Evolutionary conservation across 2,329 filamentous ascomycete species (phyloP), one percentile per base, ranked within the genome.

Genomic region (Pseudogymnoascus sp.): DNA sequence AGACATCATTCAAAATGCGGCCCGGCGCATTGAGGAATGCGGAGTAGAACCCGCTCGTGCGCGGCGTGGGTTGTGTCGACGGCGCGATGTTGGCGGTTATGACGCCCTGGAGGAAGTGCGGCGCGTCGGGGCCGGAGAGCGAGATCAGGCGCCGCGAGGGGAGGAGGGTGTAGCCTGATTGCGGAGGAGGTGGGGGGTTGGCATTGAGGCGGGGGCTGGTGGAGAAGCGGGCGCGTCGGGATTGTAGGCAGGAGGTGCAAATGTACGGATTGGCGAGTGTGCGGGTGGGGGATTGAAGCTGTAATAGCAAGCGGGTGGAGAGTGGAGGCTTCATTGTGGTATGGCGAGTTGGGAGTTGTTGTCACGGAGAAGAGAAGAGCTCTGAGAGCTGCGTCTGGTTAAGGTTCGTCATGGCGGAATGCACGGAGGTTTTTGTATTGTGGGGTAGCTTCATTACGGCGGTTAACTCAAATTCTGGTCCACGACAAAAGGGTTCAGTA

Each of bases 11-110:
- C 46, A 97, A 79, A 8, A 99, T 83, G 63, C 93, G 85, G 43
- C 95, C 95, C 65, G 86, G 85, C 6, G 93, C 91, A 68, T 89
- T 96, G 43, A 99, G 81, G 71, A 99, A 96, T 0, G 87, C 91
- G 6, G 89, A 82, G 76, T 96, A 98, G 74, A 89, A 87, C 3
- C 86, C 88, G 0, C 78, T 76, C 3, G 68, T 70, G 24, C 75
- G 75, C 2, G 76, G 64, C 7, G 64, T 65, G 68, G 63, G 12
- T 11, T 53, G 43, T 3, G 50, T 56, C 60, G 75, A 72, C 6
- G 78, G 70, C 0, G 82, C 76, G 61, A 84, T 75, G 66, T 91
- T 83, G 66, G 87, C 89, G 66, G 93, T 96, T 67, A 95, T 84
- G 63, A 96, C 84, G 62, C 93, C 93, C 74, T 98, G 92, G 2